Base-by-base conservation (phyloP, 2,329 filamentous ascomycete species). In the Thielaviopsis ethacetica region DNA sequence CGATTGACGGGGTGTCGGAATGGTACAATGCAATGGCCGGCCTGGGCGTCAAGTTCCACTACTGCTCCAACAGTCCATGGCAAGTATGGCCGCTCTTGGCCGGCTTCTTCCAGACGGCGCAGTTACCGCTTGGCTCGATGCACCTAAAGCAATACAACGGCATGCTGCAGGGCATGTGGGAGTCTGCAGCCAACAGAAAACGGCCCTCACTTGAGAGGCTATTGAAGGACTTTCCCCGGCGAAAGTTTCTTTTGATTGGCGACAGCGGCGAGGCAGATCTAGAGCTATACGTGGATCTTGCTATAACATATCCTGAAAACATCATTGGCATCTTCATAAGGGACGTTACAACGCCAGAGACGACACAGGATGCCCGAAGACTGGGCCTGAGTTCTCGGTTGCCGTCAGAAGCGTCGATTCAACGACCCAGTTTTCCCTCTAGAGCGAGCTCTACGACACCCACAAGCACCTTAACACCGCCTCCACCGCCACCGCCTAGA, bases 21-120 rank as follows among this genome's bases (percentile, higher is more conserved):
- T 97, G 93, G 91, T 98, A 97, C 68, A 82, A 76, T 41, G 76
- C 76, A 21, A 77, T 98, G 71, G 79, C 86, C 47, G 76, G 83
- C 21, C 82, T 91, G 73, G 90, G 91, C 19, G 91, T 97, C 24
- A 82, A 84, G 65, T 79, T 98, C 57, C 94, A 98, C 68, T 98
- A 98, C 69, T 94, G 95, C 63, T 98, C 93, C n/a, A 98, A 98
- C 71, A 95, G 91, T 56, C 93, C 93, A 0, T 98, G 94, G 94
- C 94, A 98, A 69, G 78, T 98, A 6, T 98, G 88, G 65, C 93
- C 93, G 0, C 82, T 97, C 2, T 74, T 98, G 12, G 85, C 88
- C 5, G 88, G 81, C 57, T 98, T 86, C 68, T 95, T 97, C 69
- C 82, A 84, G 63, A 72, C 85, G 49, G 86, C 87, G 6, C 86